Evolutionary conservation across 441 rosid genomes (phyloP).

Genomic region (Erodium texanum): DNA sequence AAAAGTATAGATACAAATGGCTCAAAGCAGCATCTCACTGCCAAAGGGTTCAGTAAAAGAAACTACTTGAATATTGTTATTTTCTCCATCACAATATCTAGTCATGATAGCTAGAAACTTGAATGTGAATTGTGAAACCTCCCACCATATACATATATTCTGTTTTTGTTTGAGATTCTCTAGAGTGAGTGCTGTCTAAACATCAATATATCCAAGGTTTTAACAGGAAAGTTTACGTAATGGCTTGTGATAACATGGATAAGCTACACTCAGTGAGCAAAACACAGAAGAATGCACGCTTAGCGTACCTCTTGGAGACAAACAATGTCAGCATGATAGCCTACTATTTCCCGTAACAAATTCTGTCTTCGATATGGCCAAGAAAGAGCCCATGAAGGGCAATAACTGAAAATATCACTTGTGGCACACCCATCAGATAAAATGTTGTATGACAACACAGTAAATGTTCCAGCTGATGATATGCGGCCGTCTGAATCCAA

Average conservation of each 20-base stretch:
- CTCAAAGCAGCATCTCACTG: neutral
- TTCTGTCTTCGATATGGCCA: constrained; percentile 98
- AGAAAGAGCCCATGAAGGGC: constrained; percentile 99
- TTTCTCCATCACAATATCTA: neutral
- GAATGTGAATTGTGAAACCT: neutral
- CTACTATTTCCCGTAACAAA: constrained; percentile 87
- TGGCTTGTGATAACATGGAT: neutral
- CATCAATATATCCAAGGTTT: neutral
- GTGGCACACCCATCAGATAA: constrained; percentile 83
- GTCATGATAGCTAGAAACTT: neutral
- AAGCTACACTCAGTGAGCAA: neutral
- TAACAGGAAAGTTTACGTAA: neutral
- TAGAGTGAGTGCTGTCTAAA: neutral
- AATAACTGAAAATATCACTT: constrained; percentile 70
- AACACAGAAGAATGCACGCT: neutral
- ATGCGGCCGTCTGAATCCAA: constrained; percentile 66
- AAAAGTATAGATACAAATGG: neutral
- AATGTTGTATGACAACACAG: constrained; percentile 92
- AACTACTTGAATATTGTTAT: neutral
- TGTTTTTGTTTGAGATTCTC: neutral
- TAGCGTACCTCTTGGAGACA: constrained; percentile 88
- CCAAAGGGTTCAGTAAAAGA: neutral
- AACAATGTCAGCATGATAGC: constrained; percentile 91
- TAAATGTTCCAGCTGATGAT: constrained; percentile 70
- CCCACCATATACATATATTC: neutral